Evolutionary conservation across 352 stramenopile genomes (phyloP).

Genomic region (Globisporangium nodosum): DNA sequence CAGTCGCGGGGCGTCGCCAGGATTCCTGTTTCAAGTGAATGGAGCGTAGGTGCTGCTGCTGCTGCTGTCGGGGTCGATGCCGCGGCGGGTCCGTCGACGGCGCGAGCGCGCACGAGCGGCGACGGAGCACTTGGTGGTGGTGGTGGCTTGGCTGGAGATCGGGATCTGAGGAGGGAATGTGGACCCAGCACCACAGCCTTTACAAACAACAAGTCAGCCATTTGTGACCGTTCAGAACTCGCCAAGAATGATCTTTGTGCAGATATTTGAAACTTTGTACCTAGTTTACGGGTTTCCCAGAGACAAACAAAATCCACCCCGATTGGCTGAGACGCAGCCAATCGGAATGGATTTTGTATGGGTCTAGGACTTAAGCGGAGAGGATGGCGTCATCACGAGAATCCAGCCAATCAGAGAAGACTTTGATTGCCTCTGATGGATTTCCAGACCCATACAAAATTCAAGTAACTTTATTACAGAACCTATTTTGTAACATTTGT

Average conservation of each 20-base stretch:
- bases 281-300: no score
- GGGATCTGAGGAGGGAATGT: background rate
- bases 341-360: no score
- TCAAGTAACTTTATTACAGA: no score
- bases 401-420: no score
- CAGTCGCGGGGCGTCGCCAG: background rate
- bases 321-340: background rate
- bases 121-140: background rate
- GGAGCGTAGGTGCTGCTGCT: background rate
- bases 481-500: no score
- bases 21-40: background rate
- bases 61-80: background rate
- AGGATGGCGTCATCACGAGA: no score
- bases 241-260: slow-evolving; percentile 3
- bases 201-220: background rate
- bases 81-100: background rate
- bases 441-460: no score
- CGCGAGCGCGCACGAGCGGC: background rate
- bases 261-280: background rate
- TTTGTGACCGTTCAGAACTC: background rate
- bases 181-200: no score
- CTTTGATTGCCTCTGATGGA: no score
- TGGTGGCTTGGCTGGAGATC: background rate
- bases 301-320: no score
- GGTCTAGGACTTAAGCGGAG: no score